A percentile compares a stretch with the other conserved stretches of the same genome.
phyloP scores from a whole-genome alignment of 495 filamentous ascomycete species.

The Penicillium goetzii region DNA sequence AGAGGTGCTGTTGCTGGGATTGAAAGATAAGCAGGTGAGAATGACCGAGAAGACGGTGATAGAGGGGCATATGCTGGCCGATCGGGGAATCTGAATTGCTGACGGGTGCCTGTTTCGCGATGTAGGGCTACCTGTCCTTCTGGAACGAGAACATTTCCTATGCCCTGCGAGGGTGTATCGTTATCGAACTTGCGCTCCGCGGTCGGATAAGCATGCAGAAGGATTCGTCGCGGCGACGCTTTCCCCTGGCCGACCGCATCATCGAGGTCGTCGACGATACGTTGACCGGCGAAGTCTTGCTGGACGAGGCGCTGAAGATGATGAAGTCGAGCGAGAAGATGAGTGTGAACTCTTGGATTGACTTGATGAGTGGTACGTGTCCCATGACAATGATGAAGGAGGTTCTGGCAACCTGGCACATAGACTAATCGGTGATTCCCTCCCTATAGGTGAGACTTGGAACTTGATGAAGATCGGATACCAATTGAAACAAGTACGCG shows the following conservation, averaged over 20 bases:
- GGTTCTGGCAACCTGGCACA: neutral
- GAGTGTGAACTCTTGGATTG: slow-evolving; percentile 98
- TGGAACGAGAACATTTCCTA: slow-evolving; percentile 99
- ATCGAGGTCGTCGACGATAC: slow-evolving; percentile 98
- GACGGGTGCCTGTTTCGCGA: slow-evolving; percentile 22
- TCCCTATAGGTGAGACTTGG: slow-evolving; percentile 87
- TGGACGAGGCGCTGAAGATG: slow-evolving; percentile 99
- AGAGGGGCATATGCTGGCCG: neutral
- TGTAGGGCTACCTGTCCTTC: slow-evolving; percentile 93
- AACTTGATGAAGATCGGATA: slow-evolving; percentile 99
- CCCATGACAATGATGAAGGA: neutral
- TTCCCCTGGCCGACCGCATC: slow-evolving; percentile 86
- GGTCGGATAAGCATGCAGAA: slow-evolving; percentile 99
- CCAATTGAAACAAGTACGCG: slow-evolving; percentile 98
- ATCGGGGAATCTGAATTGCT: slow-evolving; percentile 23
- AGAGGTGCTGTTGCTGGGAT: slow-evolving; percentile 88
- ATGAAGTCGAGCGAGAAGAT: slow-evolving; percentile 99
- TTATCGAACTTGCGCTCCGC: slow-evolving; percentile 93
- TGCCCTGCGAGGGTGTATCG: slow-evolving; percentile 94
- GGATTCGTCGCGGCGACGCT: slow-evolving; percentile 87
- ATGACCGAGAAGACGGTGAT: neutral
- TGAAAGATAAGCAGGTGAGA: slow-evolving; percentile 96
- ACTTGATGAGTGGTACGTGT: slow-evolving; percentile 89
- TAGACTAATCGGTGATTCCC: slow-evolving; percentile 25
- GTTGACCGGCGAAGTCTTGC: slow-evolving; percentile 89